Evolutionary conservation across 345 rosid species (phyloP).

Genomic region (Murraya koenigii): DNA sequence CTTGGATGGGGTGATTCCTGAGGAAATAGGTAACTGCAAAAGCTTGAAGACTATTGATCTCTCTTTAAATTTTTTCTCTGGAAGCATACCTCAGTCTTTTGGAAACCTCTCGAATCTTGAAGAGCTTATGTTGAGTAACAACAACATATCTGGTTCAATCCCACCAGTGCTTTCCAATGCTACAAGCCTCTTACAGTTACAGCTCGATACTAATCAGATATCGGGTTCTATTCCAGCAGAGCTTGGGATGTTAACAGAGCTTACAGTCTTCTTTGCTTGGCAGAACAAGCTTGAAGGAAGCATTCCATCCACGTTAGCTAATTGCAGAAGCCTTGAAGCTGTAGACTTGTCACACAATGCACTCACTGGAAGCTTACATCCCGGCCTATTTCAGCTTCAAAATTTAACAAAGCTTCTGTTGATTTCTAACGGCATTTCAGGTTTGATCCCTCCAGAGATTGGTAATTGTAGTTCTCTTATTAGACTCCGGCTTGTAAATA

Average conservation of each 20-base stretch:
- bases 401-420: constrained; percentile 75
- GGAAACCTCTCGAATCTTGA: constrained; percentile 62
- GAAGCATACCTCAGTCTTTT: constrained; percentile 63
- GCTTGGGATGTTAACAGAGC: constrained; percentile 63
- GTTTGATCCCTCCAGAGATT: constrained; percentile 63
- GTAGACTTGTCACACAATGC: constrained; percentile 73
- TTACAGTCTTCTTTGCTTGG: constrained; percentile 72
- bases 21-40: constrained; percentile 72
- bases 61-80: constrained; percentile 72
- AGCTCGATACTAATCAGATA: constrained; percentile 76
- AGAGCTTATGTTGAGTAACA: constrained; percentile 86
- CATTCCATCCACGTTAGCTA: constrained; percentile 59
- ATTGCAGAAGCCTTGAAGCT: constrained; percentile 63
- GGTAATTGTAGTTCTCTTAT: constrained; percentile 63
- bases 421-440: constrained; percentile 69
- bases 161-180: constrained; percentile 67
- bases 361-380: constrained; percentile 64
- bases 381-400: constrained; percentile 60
- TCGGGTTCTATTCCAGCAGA: constrained; percentile 66
- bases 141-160: constrained; percentile 74
- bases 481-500: constrained; percentile 59
- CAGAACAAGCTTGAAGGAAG: constrained; percentile 71
- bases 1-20: constrained; percentile 65
- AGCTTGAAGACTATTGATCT: constrained; percentile 63
- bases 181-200: constrained; percentile 58